Evolutionary conservation across 257 asterid genomes (phyloP), one percentile per base, ranked within the genome.

Genomic region (Catharanthus roseus): DNA sequence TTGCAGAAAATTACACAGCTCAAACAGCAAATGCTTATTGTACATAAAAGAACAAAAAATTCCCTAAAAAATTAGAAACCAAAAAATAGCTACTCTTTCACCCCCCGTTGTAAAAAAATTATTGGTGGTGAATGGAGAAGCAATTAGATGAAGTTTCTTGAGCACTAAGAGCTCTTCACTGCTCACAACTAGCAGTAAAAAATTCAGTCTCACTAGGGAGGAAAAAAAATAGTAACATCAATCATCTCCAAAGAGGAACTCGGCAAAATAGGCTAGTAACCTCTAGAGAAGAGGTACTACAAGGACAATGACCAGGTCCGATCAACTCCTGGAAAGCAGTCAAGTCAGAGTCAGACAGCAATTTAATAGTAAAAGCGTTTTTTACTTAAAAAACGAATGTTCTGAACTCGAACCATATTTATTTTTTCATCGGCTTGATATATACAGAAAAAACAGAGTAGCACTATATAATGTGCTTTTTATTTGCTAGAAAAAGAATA

Each of bases 41-140:
- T 42, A 57, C 34, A 62, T 10, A 31, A 62, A 38, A 8, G 0
- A 63, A 63, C 29, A 18, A 26, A 24, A 19, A 38, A 28, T 36
- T 28, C 71, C 71, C 28, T 38, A 12, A 6, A 2, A 53, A 49
- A 41, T 58, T 38, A 2, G 72, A 55, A 70, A 67, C 75, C 58
- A 38, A 29, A 38, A 29, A 50, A 68, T 47, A 56, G n/a, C 65
- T 55, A 58, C 78, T 76, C 68, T 54, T 29, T 34, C 81, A 38
- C 8, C 72, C 70, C 75, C 61, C 15, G 29, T 12, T 54, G 44
- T 36, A 45, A 73, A 65, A 23, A 51, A 45, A 73, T 58, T 19
- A 31, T 39, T 65, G 76, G 61, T 12, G 57, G 71, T 42, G 61
- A 67, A 57, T n/a, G n/a, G 42, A 55, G 21, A 53, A 1, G 28